A percentile compares a stretch with the other conserved stretches of the same genome.
Evolutionary conservation across 2,329 filamentous ascomycete genomes (phyloP).

Genomic region (Claviceps sp.): DNA sequence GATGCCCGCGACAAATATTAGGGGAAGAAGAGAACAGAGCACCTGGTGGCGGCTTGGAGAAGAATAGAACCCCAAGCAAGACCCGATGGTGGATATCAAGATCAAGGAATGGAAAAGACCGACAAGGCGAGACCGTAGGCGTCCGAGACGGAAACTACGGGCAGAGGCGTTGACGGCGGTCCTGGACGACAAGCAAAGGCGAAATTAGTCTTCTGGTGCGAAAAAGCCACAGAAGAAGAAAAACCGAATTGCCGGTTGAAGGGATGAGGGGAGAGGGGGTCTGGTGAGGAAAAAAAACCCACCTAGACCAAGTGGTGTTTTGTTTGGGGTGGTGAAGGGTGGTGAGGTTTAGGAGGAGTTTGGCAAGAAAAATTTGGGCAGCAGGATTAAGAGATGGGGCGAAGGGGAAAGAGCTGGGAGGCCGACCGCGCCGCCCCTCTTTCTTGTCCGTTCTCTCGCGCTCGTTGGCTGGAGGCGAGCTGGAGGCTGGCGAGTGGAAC

Average conservation of each 20-base stretch:
- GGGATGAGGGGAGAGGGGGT: slow-evolving; percentile 13
- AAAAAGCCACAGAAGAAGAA: slow-evolving; percentile 18
- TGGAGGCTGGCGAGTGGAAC: neutral
- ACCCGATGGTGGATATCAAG: slow-evolving; percentile 3
- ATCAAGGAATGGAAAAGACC: slow-evolving; percentile 17
- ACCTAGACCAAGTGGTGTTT: slow-evolving; percentile 20
- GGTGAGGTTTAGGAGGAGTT: slow-evolving; percentile 23
- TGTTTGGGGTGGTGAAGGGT: slow-evolving; percentile 21
- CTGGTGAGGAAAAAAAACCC: slow-evolving; percentile 19
- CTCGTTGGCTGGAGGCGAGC: neutral
- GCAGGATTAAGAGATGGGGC: slow-evolving; percentile 20
- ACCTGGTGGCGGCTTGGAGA: slow-evolving; percentile 12
- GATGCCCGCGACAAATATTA: slow-evolving; percentile 5
- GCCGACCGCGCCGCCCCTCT: neutral
- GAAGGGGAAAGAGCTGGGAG: slow-evolving; percentile 16
- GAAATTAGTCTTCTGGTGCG: slow-evolving; percentile 17
- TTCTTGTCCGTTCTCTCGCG: neutral
- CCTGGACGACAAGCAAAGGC: slow-evolving; percentile 13
- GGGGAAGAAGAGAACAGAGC: neutral
- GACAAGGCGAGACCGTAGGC: slow-evolving; percentile 14
- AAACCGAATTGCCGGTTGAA: slow-evolving; percentile 18
- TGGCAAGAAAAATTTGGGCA: slow-evolving; percentile 25
- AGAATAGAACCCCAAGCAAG: slow-evolving; percentile 2
- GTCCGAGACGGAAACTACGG: slow-evolving; percentile 19
- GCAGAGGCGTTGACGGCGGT: slow-evolving; percentile 15